Evolutionary conservation across 257 asterid genomes (phyloP).

Genomic region (Jacaranda mimosifolia): DNA sequence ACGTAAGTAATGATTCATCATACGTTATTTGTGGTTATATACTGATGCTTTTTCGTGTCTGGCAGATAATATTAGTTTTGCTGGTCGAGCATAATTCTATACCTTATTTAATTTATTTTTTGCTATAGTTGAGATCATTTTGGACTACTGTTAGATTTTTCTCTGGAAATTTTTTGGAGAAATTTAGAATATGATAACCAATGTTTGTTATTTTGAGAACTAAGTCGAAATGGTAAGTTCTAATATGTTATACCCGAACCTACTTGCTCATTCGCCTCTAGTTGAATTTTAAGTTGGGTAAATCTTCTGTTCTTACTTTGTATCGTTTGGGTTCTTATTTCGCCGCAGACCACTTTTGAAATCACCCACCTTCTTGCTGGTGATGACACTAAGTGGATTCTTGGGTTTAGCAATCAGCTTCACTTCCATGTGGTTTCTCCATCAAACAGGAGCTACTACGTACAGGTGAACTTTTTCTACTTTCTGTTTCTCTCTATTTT

Average conservation of each 20-base stretch:
- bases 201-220: not conserved
- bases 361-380: slow-evolving; percentile 79
- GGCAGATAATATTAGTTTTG: not conserved
- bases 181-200: too few species aligned
- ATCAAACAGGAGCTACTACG: slow-evolving; percentile 95
- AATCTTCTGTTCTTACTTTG: slow-evolving; percentile 12
- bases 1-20: slow-evolving; percentile 66
- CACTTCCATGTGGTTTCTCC: slow-evolving; percentile 99
- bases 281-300: not conserved
- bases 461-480: slow-evolving; percentile 61
- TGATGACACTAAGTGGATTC: slow-evolving; percentile 85
- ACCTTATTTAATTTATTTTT: not conserved
- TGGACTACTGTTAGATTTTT: too few species aligned
- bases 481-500: slow-evolving; percentile 3
- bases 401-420: slow-evolving; percentile 93
- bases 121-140: too few species aligned
- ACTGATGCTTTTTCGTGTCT: not conserved
- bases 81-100: not conserved
- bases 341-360: slow-evolving; percentile 76
- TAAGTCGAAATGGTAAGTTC: not conserved
- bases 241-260: not conserved
- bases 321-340: slow-evolving; percentile 29
- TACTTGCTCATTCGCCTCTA: not conserved
- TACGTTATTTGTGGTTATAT: not conserved
- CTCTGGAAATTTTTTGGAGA: too few species aligned